Evolutionary conservation across 345 rosid species (phyloP).

Genomic region (Rhizophora mangle): DNA sequence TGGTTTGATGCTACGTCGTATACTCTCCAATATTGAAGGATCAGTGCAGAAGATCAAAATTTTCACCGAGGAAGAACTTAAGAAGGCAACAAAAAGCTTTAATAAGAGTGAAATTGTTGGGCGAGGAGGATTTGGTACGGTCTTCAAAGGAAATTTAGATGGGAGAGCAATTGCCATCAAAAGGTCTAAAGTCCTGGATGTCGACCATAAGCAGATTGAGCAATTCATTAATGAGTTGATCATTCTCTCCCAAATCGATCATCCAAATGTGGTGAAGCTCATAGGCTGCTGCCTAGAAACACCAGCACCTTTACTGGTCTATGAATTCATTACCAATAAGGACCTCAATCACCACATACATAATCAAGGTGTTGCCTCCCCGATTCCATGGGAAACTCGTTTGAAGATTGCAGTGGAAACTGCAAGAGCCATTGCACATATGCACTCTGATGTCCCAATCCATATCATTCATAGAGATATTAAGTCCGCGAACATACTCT

Average conservation of each 20-base stretch:
- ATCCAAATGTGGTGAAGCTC: conserved; percentile 25
- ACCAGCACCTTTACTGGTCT: conserved; percentile 24
- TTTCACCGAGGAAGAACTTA: conserved; percentile 25
- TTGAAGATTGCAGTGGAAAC: conserved; percentile 38
- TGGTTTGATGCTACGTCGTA: conserved; percentile 19
- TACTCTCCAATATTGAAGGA: conserved; percentile 13
- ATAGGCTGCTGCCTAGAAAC: conserved; percentile 32
- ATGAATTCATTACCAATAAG: conserved; percentile 24
- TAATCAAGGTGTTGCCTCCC: not conserved
- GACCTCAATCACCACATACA: conserved; percentile 23
- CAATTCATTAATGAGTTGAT: conserved; percentile 28
- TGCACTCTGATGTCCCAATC: conserved; percentile 28
- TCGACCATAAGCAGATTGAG: conserved; percentile 17
- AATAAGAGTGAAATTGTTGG: conserved; percentile 31
- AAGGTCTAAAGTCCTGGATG: conserved; percentile 9
- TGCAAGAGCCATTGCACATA: conserved; percentile 35
- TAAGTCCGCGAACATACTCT: conserved; percentile 29
- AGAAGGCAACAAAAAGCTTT: conserved; percentile 33
- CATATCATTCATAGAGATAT: conserved; percentile 46
- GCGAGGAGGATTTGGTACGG: conserved; percentile 33
- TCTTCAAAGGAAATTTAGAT: conserved; percentile 16
- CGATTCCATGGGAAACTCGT: conserved; percentile 34
- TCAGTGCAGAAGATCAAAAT: conserved; percentile 10
- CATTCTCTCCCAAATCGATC: conserved; percentile 29
- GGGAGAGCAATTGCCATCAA: conserved; percentile 21